Conservation (phyloP, 441 rosid species). For the Sinapis alba region DNA sequence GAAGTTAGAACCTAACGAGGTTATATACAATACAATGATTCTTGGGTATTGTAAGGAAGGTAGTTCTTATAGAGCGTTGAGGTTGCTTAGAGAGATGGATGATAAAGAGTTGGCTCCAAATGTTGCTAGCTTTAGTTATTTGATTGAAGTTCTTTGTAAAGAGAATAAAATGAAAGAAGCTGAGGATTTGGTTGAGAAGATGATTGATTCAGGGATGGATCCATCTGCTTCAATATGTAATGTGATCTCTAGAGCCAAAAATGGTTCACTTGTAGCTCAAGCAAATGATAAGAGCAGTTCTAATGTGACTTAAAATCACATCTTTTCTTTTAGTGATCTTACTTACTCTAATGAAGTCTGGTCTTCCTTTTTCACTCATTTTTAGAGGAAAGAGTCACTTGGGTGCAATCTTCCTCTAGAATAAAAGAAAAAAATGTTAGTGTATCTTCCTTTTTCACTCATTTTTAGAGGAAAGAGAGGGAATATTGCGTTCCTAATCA, state of each 20-base stretch:
- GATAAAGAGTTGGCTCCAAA: conserved; percentile 59
- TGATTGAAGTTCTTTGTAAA: conserved; percentile 62
- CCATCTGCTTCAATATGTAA: conserved; percentile 53
- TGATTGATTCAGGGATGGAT: conserved; percentile 52
- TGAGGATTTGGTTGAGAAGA: conserved; percentile 52
- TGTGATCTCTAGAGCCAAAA: conserved; percentile 49
- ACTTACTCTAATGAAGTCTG: too few relatives aligned
- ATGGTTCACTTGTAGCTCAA: conserved; percentile 20
- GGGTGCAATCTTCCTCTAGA: too few relatives aligned
- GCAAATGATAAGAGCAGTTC: conserved; percentile 10
- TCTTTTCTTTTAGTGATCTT: not conserved
- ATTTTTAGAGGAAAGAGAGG: not conserved
- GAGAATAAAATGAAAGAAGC: conserved; percentile 67
- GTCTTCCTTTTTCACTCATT: too few relatives aligned
- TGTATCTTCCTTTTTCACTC: too few relatives aligned
- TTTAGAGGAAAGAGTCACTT: too few relatives aligned
- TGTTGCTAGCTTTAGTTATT: conserved; percentile 59
- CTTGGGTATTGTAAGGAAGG: conserved; percentile 75
- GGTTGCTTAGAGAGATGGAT: conserved; percentile 62
- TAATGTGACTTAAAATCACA: not conserved
- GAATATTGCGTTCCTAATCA: not conserved
- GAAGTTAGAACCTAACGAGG: conserved; percentile 60
- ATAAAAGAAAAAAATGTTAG: too few relatives aligned
- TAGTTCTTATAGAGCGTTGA: conserved; percentile 65
- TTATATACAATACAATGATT: conserved; percentile 69